These are phyloP conservation scores for Stephania yunnanensis DNA, from an alignment of 164 flowering plant genomes.

Conservation along the genomic window DNA sequence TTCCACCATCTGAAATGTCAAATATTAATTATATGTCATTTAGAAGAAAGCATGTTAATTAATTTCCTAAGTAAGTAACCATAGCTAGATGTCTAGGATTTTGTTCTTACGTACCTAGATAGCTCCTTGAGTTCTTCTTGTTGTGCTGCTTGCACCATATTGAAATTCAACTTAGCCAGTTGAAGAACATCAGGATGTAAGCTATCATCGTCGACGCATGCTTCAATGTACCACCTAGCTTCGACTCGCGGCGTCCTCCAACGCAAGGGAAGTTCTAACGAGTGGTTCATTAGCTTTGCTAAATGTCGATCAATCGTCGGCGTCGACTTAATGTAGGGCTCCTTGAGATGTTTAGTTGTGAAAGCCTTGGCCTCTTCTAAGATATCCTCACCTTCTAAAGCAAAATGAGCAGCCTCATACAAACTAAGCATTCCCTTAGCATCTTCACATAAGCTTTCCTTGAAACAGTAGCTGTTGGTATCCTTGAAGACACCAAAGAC, in stretches of 20 bases:
- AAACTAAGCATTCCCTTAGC: slow-evolving; percentile 10
- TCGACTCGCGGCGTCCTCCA: slow-evolving; percentile 16
- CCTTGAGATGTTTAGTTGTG: background rate
- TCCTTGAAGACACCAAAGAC: background rate
- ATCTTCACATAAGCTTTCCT: background rate
- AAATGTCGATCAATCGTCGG: background rate
- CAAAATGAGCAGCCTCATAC: slow-evolving; percentile 18
- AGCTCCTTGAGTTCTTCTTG: slow-evolving; percentile 19
- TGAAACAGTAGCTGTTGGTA: background rate
- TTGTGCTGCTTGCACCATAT: slow-evolving; percentile 22
- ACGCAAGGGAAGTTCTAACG: slow-evolving; percentile 14
- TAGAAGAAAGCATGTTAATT: background rate
- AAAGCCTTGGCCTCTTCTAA: slow-evolving; percentile 15
- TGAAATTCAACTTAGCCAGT: slow-evolving; percentile 21
- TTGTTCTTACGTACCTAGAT: slow-evolving; percentile 18
- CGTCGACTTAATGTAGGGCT: too few relatives aligned
- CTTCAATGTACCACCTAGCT: slow-evolving; percentile 11
- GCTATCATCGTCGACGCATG: background rate
- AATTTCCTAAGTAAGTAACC: background rate
- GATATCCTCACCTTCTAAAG: slow-evolving; percentile 14
- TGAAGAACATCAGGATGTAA: background rate
- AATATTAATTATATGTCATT: background rate
- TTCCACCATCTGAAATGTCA: slow-evolving; percentile 12
- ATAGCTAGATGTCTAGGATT: background rate
- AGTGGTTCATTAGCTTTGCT: background rate